Evolutionary conservation across 805 yeast genomes (phyloP).

Genomic region (Yarrowia alimentaria): DNA sequence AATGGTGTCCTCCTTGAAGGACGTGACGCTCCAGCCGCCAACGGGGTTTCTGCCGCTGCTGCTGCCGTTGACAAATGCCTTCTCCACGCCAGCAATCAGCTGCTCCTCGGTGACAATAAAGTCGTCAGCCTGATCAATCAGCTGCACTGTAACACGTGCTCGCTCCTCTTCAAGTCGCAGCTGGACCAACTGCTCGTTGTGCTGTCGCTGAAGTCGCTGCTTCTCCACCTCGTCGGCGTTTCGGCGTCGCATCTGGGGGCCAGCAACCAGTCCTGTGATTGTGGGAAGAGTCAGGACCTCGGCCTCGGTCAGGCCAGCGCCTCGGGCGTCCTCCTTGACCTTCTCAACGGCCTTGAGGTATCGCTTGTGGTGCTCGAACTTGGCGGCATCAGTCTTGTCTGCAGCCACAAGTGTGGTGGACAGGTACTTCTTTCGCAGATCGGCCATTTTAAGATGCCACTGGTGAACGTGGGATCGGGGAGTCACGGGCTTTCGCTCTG

Average conservation of each 20-base stretch:
- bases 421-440: constrained; percentile 16
- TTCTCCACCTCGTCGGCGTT: constrained; percentile 65
- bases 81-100: constrained; percentile 55
- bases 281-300: constrained; percentile 74
- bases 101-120: constrained; percentile 73
- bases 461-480: constrained; percentile 13
- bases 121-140: constrained; percentile 66
- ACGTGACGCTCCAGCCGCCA: constrained; percentile 22
- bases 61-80: constrained; percentile 46
- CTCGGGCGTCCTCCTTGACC: constrained; percentile 37
- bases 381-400: constrained; percentile 5
- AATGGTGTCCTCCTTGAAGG: constrained; percentile 17
- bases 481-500: constrained; percentile 4
- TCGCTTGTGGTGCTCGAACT: constrained; percentile 1
- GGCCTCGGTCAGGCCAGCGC: constrained; percentile 44
- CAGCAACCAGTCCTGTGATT: constrained; percentile 53
- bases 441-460: constrained; percentile 24
- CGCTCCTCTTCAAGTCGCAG: constrained; percentile 52
- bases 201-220: constrained; percentile 57
- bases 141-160: constrained; percentile 58
- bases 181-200: constrained; percentile 61
- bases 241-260: constrained; percentile 68
- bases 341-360: constrained; percentile 3
- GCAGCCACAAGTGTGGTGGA: constrained; percentile 1
- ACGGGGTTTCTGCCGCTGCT: constrained; percentile 11